phyloP scores from a whole-genome alignment of 352 stramenopile genomes.

The Phytophthora pistaciae region DNA sequence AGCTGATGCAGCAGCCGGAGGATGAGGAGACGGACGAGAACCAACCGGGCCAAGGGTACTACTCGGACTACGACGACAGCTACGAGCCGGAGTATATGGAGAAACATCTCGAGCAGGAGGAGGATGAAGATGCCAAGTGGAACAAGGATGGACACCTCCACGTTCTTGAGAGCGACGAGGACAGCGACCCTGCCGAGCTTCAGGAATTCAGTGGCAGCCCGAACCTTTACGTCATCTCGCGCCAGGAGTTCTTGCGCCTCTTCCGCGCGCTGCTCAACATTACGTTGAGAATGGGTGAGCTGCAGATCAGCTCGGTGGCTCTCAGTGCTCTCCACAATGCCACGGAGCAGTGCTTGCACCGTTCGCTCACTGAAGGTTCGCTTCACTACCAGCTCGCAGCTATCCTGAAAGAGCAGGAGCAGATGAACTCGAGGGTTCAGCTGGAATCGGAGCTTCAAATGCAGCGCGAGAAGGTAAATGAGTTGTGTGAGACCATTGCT shows the following conservation, averaged over 20 bases:
- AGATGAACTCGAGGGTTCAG: slow-evolving; percentile 32
- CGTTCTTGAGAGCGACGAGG: slow-evolving; percentile 33
- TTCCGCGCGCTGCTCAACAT: slow-evolving; percentile 49
- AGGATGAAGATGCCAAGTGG: slow-evolving; percentile 72
- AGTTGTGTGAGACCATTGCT: slow-evolving; percentile 59
- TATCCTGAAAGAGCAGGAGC: slow-evolving; percentile 64
- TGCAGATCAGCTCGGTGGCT: slow-evolving; percentile 72
- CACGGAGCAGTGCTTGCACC: slow-evolving; percentile 75
- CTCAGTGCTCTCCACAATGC: slow-evolving; percentile 84
- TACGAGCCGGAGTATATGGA: slow-evolving; percentile 37
- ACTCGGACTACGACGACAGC: slow-evolving; percentile 72
- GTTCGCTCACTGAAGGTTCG: slow-evolving; percentile 61
- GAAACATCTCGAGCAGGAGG: slow-evolving; percentile 30
- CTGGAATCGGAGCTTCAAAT: slow-evolving; percentile 54
- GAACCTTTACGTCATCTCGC: slow-evolving; percentile 76
- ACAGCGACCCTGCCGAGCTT: slow-evolving; percentile 36
- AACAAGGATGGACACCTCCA: slow-evolving; percentile 43
- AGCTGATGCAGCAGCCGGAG: slow-evolving; percentile 47
- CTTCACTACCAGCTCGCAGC: slow-evolving; percentile 64
- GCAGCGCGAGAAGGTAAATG: slow-evolving; percentile 71
- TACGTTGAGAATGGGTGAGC: slow-evolving; percentile 41
- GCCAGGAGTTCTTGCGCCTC: slow-evolving; percentile 65
- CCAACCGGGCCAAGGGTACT: slow-evolving; percentile 72
- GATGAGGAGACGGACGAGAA: slow-evolving; percentile 47
- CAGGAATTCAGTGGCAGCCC: slow-evolving; percentile 33